Evolutionary conservation across 2,329 filamentous ascomycete species (phyloP), one percentile per base, ranked within the genome.

Genomic region (Epichloe amarillans): DNA sequence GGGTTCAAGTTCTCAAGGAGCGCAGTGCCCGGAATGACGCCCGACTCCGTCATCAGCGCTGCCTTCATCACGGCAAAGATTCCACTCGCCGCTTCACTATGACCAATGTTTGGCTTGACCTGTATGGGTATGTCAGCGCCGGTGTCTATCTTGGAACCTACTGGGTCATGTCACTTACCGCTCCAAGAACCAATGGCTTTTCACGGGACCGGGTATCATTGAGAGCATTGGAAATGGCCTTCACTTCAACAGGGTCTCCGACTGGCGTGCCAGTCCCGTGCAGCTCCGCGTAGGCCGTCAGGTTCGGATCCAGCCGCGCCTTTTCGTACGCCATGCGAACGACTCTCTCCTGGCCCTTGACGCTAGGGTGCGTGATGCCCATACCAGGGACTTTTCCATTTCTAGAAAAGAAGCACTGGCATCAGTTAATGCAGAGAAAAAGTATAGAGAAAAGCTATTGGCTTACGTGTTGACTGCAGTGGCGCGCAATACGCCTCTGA

Each of bases 231-330:
- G 64, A 60, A 39, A 79, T 57, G 3, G 61, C 60, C 35, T 54
- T 46, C 3, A 57, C 54, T 44, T 64, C 75, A 14, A 72, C 67
- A 0, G 74, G 73, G 52, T 80, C 76, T 12, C 76, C 77, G 2
- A 58, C 57, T 11, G 55, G 55, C 1, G 62, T 65, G 1, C 70
- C 71, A 3, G 72, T 74, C 2, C 58, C 70, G 53, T 73, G 71
- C 3, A 66, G 66, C 50, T 74, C 69, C 19, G 73, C 70, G 53
- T 66, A 73, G 48, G 14, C 40, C 10, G 40, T 42, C 40, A 42
- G 19, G 17, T 17, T 14, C 15, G 19, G n/a, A 19, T 42, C 40
- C 5, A 42, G n/a, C 40, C 40, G 19, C 40, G 40, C 15, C 11
- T 17, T 26, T 26, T 26, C 23, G 15, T 42, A 42, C 14, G 40